These are phyloP conservation scores for Lodderomyces metapsilosis DNA, from an alignment of 1,139 yeast species.

Conservation along the genomic window DNA sequence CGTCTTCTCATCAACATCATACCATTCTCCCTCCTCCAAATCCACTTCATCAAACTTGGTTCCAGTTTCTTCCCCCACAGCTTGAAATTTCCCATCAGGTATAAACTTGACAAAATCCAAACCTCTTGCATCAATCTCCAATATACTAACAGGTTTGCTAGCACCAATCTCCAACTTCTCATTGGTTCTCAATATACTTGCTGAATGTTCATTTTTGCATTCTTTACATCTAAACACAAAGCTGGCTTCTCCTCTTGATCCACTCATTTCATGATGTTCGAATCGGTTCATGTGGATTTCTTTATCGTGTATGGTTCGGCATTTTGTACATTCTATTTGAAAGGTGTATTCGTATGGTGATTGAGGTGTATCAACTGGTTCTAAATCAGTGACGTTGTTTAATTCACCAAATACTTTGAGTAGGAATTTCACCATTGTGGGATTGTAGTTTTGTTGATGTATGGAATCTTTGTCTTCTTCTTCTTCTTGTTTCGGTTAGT, in stretches of 20 bases:
- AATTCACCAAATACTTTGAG: slow-evolving; percentile 62
- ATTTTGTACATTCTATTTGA: slow-evolving; percentile 69
- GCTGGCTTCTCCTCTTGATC: slow-evolving; percentile 81
- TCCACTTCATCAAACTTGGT: slow-evolving; percentile 66
- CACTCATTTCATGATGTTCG: slow-evolving; percentile 60
- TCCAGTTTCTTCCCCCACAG: slow-evolving; percentile 52
- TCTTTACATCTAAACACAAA: slow-evolving; percentile 75
- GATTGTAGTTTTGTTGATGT: no score
- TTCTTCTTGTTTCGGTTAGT: not conserved
- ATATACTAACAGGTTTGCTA: slow-evolving; percentile 40
- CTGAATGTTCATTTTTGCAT: slow-evolving; percentile 52
- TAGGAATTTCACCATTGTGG: slow-evolving; percentile 37
- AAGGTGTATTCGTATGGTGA: slow-evolving; percentile 75
- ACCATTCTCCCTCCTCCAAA: slow-evolving; percentile 84
- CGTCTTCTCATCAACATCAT: slow-evolving; percentile 88
- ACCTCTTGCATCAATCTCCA: slow-evolving; percentile 85
- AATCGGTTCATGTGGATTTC: slow-evolving; percentile 68
- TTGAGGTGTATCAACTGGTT: slow-evolving; percentile 59
- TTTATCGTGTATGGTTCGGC: slow-evolving; percentile 77
- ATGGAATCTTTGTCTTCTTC: no score
- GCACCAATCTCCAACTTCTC: slow-evolving; percentile 23
- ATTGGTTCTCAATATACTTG: slow-evolving; percentile 36
- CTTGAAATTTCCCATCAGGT: slow-evolving; percentile 67
- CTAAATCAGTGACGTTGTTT: slow-evolving; percentile 60
- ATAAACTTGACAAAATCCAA: slow-evolving; percentile 67